These are phyloP conservation scores for Cucumis hystrix DNA, from an alignment of 306 rosid species.

Conservation along the genomic window DNA sequence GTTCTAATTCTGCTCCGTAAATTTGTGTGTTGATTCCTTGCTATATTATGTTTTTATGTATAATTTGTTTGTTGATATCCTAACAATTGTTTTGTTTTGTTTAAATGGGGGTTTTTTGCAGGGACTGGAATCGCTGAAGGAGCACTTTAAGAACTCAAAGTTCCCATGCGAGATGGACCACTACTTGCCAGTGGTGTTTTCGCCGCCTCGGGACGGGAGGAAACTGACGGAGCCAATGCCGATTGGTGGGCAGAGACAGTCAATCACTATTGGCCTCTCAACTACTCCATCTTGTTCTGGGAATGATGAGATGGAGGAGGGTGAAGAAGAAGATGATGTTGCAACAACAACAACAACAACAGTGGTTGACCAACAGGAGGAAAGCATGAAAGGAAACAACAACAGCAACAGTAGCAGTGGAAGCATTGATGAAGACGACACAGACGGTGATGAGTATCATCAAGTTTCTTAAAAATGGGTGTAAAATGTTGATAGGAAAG, in stretches of 20 bases:
- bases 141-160: constrained; percentile 92
- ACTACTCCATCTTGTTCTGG: background rate
- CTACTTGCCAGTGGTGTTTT: constrained; percentile 64
- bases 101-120: background rate
- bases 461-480: background rate
- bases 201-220: constrained; percentile 79
- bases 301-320: constrained; percentile 21
- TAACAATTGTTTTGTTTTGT: background rate
- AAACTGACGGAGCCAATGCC: constrained; percentile 58
- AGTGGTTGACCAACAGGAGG: background rate
- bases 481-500: background rate
- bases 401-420: constrained; percentile 20
- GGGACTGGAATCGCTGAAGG: constrained; percentile 88
- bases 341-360: background rate
- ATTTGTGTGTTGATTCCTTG: no score
- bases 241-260: constrained; percentile 31
- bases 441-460: background rate
- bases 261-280: background rate
- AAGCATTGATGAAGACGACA: background rate
- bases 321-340: constrained; percentile 13
- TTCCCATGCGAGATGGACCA: constrained; percentile 86
- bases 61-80: no score
- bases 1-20: no score
- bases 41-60: no score
- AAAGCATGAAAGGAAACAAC: background rate